Evolutionary conservation across 1,284 basidiomycete species (phyloP).

Genomic region (Afroboletus lepidellus): DNA sequence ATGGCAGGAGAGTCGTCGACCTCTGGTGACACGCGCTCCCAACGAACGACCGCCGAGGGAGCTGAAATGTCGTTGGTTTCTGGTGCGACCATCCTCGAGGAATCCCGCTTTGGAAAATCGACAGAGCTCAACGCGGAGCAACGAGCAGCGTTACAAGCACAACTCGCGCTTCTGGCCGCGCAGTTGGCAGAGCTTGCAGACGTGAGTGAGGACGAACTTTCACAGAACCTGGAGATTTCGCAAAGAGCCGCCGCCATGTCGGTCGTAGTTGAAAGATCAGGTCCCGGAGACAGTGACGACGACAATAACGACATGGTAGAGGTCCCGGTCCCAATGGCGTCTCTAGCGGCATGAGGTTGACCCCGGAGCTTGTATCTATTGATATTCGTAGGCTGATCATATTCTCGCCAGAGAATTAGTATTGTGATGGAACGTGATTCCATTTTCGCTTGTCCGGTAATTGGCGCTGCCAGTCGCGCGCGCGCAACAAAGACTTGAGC

Average conservation of each 20-base stretch:
- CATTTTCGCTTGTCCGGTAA: not conserved
- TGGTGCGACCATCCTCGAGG: not conserved
- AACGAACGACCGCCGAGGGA: not conserved
- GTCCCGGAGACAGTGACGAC: constrained; percentile 31
- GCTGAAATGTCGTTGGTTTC: constrained; percentile 4
- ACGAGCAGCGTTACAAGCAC: constrained; percentile 61
- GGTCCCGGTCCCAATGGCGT: constrained; percentile 24
- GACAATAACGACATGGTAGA: constrained; percentile 38
- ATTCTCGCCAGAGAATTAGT: not conserved
- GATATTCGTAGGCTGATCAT: not conserved
- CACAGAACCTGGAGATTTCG: constrained; percentile 28
- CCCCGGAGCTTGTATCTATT: not conserved
- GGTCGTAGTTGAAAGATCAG: constrained; percentile 13
- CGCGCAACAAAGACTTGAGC: too few species aligned
- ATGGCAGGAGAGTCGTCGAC: constrained; percentile 16
- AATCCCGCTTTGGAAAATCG: constrained; percentile 6
- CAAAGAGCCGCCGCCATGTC: constrained; percentile 4
- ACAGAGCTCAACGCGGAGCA: constrained; percentile 36
- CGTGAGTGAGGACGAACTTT: constrained; percentile 32
- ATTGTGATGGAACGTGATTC: not conserved
- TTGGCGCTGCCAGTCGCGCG: too few species aligned
- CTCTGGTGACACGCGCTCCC: constrained; percentile 1
- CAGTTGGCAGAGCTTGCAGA: constrained; percentile 60
- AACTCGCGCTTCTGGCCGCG: constrained; percentile 59
- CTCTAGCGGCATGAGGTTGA: constrained; percentile 46